phyloP scores from a whole-genome alignment of 2,329 filamentous ascomycete species.

The Aphanoascus verrucosus region DNA sequence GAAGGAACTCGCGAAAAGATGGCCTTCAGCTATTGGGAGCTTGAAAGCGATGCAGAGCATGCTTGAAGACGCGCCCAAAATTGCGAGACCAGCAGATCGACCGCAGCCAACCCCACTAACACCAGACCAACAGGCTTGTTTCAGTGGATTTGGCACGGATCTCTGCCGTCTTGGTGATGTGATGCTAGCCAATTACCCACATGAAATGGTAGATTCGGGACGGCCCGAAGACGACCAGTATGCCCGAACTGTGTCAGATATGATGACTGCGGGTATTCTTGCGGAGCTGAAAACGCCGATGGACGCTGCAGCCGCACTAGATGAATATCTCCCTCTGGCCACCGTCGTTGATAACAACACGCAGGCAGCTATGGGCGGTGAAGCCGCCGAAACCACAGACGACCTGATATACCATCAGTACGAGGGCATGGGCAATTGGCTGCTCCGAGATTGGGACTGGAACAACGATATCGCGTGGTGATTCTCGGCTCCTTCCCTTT shows the following conservation, averaged over 20 bases:
- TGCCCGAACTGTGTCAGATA: constrained; percentile 17
- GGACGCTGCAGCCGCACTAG: constrained; percentile 13
- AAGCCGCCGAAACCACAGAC: constrained; percentile 15
- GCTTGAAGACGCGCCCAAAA: constrained; percentile 17
- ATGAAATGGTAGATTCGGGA: constrained; percentile 13
- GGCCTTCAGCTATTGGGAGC: constrained; percentile 24
- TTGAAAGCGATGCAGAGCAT: constrained; percentile 21
- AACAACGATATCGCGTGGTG: constrained; percentile 18
- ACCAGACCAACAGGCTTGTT: constrained; percentile 20
- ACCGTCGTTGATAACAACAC: constrained; percentile 19
- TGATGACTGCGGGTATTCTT: constrained; percentile 19
- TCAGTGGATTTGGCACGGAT: constrained; percentile 20
- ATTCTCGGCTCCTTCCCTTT: background rate
- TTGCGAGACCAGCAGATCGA: constrained; percentile 10
- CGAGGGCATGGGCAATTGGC: constrained; percentile 24
- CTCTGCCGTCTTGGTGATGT: constrained; percentile 21
- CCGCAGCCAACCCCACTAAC: constrained; percentile 17
- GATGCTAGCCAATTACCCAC: constrained; percentile 16
- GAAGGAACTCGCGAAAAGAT: constrained; percentile 22
- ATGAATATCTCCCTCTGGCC: constrained; percentile 20
- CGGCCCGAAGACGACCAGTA: constrained; percentile 17
- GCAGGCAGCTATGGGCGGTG: constrained; percentile 11
- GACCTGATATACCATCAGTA: constrained; percentile 21
- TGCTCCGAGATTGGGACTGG: constrained; percentile 22
- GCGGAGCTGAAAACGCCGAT: constrained; percentile 18